phyloP scores from a whole-genome alignment of 805 yeast genomes.

The Jamesozyma hellenica region DNA sequence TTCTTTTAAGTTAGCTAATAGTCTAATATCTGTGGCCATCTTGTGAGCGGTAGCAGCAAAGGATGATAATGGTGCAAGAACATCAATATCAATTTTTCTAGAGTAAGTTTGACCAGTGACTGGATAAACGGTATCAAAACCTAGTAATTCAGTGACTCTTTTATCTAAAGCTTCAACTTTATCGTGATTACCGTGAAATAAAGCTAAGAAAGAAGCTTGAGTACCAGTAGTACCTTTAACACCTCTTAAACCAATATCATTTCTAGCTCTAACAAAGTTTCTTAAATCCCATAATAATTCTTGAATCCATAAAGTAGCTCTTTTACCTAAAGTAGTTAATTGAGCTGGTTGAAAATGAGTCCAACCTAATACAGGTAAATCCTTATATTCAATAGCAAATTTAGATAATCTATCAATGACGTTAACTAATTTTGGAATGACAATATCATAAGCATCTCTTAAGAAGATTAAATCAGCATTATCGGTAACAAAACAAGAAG shows the following conservation, averaged over 20 bases:
- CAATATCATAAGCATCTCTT: conserved; percentile 87
- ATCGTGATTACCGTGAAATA: conserved; percentile 94
- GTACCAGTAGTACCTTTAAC: conserved; percentile 99
- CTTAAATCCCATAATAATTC: conserved; percentile 96
- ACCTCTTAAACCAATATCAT: conserved; percentile 93
- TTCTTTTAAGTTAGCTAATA: conserved; percentile 93
- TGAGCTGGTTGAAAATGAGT: conserved; percentile 99
- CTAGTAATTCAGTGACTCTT: conserved; percentile 84
- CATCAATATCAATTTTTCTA: conserved; percentile 94
- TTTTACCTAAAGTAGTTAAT: conserved; percentile 95
- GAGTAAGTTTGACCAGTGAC: conserved; percentile 99
- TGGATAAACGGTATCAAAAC: conserved; percentile 92
- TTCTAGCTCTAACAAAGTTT: conserved; percentile 90
- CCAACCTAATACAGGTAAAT: conserved; percentile 96
- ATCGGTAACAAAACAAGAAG: conserved; percentile 95
- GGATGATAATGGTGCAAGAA: conserved; percentile 82
- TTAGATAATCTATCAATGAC: conserved; percentile 83
- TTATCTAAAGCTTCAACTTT: conserved; percentile 89
- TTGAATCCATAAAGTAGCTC: conserved; percentile 96
- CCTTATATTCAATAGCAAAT: conserved; percentile 88
- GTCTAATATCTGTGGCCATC: conserved; percentile 93
- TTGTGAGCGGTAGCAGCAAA: conserved; percentile 95
- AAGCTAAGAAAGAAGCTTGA: conserved; percentile 88
- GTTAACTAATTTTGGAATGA: conserved; percentile 91
- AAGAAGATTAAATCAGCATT: conserved; percentile 95